phyloP scores from a whole-genome alignment of 2,329 filamentous ascomycete genomes.

The Pseudogymnoascus sp. region DNA sequence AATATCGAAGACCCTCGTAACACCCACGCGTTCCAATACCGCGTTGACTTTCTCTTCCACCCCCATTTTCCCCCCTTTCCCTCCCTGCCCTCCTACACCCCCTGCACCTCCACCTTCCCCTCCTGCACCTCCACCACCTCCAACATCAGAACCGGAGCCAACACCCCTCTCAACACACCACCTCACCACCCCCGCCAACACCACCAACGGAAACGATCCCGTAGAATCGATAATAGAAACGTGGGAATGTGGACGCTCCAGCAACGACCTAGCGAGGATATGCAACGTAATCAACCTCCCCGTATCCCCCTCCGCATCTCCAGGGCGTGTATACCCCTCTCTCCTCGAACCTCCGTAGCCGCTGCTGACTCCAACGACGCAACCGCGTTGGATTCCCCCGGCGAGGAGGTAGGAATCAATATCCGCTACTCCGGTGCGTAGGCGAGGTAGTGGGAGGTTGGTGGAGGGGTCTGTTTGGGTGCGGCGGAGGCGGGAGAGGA shows the following conservation, averaged over 20 bases:
- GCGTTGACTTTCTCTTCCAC: constrained; percentile 11
- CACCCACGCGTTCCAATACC: constrained; percentile 39
- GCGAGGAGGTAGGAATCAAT: constrained; percentile 41
- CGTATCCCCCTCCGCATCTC: background rate
- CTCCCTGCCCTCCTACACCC: background rate
- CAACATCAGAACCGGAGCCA: background rate
- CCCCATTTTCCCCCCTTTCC: constrained; percentile 4
- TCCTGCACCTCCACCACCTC: no score
- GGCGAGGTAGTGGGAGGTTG: no score
- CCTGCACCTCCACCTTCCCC: background rate
- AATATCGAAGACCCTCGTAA: constrained; percentile 50
- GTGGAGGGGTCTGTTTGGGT: background rate
- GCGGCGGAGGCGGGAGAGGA: background rate
- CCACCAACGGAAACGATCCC: constrained; percentile 21
- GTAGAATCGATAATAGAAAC: constrained; percentile 25
- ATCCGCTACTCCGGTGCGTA: constrained; percentile 36
- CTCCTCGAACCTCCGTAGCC: constrained; percentile 35
- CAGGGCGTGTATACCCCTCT: background rate
- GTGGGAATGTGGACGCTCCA: constrained; percentile 10
- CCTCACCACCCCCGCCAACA: background rate
- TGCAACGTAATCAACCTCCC: background rate
- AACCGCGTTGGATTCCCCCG: constrained; percentile 41
- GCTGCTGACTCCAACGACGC: constrained; percentile 44
- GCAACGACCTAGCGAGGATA: background rate
- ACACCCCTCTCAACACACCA: background rate